Percentiles rank a stretch among this genome's conserved stretches.
These are phyloP conservation scores for Aureobasidium sp. DNA, from an alignment of 2,329 filamentous ascomycete genomes.

Conservation along the genomic window DNA sequence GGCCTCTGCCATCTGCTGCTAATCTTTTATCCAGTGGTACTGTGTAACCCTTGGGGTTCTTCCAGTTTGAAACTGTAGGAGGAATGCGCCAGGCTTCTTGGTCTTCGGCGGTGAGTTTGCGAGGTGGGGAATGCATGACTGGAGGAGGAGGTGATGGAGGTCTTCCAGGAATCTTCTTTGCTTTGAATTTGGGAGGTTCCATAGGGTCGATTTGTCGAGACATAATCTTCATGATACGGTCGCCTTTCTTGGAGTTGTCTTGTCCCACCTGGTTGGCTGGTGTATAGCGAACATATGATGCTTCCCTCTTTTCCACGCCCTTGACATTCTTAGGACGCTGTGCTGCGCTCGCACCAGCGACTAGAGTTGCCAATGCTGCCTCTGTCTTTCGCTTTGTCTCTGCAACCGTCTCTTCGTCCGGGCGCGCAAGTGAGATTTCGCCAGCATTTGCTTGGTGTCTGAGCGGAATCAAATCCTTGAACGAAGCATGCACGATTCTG, in stretches of 20 bases:
- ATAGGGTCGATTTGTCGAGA: conserved; percentile 89
- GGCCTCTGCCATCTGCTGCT: conserved; percentile 81
- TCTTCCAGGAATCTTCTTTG: conserved; percentile 94
- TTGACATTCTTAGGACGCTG: conserved; percentile 95
- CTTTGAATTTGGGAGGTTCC: conserved; percentile 97
- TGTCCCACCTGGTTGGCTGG: conserved; percentile 96
- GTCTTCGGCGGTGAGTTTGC: conserved; percentile 93
- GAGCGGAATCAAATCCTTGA: conserved; percentile 93
- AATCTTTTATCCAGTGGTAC: conserved; percentile 92
- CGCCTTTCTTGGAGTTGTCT: conserved; percentile 73
- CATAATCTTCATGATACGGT: conserved; percentile 97
- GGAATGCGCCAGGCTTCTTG: conserved; percentile 94
- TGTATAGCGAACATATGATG: conserved; percentile 92
- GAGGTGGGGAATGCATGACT: conserved; percentile 87
- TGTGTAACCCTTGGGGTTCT: conserved; percentile 97
- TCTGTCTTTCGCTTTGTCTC: conserved; percentile 84
- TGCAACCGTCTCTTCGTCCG: conserved; percentile 75
- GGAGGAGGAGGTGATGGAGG: conserved; percentile 89
- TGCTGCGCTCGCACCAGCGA: conserved; percentile 77
- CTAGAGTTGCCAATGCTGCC: conserved; percentile 72
- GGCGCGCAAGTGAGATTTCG: conserved; percentile 79
- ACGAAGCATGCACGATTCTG: conserved; percentile 85
- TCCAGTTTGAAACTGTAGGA: conserved; percentile 94
- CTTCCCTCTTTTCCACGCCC: conserved; percentile 66
- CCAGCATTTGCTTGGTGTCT: conserved; percentile 88